Conservation (phyloP, 306 rosid genomes). For the Rubus parviflorus region DNA sequence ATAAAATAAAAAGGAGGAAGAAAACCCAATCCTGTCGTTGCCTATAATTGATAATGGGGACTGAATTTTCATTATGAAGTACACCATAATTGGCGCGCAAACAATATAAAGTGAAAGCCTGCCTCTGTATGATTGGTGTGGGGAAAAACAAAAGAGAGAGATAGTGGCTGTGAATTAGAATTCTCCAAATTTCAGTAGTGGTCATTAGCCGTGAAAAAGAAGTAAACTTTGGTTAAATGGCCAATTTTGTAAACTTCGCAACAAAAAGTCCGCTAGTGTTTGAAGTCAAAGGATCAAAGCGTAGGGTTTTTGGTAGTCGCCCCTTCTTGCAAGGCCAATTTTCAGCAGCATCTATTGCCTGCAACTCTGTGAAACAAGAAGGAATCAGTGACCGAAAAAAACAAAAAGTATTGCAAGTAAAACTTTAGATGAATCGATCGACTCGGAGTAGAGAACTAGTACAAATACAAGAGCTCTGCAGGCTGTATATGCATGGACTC, state of each 20-base stretch:
- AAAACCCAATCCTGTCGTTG: neutral
- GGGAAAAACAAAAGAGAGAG: neutral
- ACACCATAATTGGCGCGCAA: neutral
- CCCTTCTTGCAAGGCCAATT: slow-evolving; percentile 89
- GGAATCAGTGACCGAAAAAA: neutral
- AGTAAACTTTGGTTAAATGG: slow-evolving; percentile 22
- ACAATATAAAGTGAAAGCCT: neutral
- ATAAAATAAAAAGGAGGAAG: neutral
- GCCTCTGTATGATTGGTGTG: neutral
- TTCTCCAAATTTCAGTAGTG: neutral
- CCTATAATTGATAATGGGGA: too few species aligned
- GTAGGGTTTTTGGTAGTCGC: slow-evolving; percentile 49
- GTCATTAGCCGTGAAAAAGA: neutral
- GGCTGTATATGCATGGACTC: neutral
- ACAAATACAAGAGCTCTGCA: neutral
- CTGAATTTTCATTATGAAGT: neutral
- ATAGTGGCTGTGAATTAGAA: neutral
- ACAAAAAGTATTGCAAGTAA: neutral
- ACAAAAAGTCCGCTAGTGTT: slow-evolving; percentile 86
- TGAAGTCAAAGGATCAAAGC: slow-evolving; percentile 74
- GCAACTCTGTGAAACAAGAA: slow-evolving; percentile 46
- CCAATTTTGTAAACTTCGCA: slow-evolving; percentile 58
- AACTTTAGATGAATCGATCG: too few species aligned
- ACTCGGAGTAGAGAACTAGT: neutral
- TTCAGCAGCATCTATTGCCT: slow-evolving; percentile 53